phyloP scores from a whole-genome alignment of 1,284 basidiomycete genomes.

The Ceratobasidium sp. region DNA sequence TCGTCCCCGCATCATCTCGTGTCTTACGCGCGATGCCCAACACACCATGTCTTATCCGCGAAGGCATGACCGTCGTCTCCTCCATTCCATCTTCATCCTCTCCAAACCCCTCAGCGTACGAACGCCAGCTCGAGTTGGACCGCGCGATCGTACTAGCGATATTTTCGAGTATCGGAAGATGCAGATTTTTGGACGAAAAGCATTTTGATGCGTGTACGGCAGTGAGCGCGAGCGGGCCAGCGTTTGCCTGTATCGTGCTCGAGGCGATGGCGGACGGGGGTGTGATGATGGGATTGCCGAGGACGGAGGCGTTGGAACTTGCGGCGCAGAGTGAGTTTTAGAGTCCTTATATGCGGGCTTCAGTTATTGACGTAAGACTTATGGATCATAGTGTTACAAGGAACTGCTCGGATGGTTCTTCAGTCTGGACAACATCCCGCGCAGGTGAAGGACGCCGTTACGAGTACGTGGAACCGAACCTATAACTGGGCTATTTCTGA shows the following conservation, averaged over 20 bases:
- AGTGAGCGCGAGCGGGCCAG: conserved; percentile 94
- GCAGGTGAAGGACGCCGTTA: conserved; percentile 97
- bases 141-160: conserved; percentile 88
- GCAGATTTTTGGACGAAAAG: conserved; percentile 94
- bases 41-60: conserved; percentile 97
- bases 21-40: conserved; percentile 99
- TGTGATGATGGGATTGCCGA: conserved; percentile 99
- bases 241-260: conserved; percentile 95
- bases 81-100: conserved; percentile 65
- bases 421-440: conserved; percentile 92
- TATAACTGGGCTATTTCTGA: conserved; percentile 45
- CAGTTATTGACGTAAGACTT: conserved; percentile 14
- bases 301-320: conserved; percentile 92
- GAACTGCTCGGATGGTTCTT: conserved; percentile 95
- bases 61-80: conserved; percentile 95
- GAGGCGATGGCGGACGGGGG: conserved; percentile 99
- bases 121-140: conserved; percentile 67
- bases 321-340: conserved; percentile 88
- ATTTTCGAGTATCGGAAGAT: conserved; percentile 94
- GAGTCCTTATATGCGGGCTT: conserved; percentile 25
- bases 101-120: conserved; percentile 53
- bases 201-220: conserved; percentile 99
- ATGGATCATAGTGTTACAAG: conserved; percentile 83
- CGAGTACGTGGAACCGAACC: conserved; percentile 72
- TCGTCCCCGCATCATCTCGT: conserved; percentile 82